A percentile compares a stretch with the other conserved stretches of the same genome.
Conservation (phyloP, 257 asterid genomes). For the Jasminum sambac region DNA sequence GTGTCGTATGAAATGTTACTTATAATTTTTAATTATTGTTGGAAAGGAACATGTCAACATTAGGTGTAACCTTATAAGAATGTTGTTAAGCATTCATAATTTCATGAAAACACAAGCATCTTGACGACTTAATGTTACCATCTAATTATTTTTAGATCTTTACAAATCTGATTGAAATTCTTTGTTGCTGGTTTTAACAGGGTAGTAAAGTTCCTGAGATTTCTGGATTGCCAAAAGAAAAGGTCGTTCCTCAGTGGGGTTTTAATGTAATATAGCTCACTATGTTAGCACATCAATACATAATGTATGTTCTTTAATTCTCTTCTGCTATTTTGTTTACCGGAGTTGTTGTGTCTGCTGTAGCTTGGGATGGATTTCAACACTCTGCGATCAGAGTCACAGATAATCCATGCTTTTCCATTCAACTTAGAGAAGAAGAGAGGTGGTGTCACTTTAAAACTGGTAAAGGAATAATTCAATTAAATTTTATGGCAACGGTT, state of each 20-base stretch:
- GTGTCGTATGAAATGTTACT: too few species aligned
- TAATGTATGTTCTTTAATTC: not conserved
- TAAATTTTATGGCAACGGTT: slow-evolving; percentile 5
- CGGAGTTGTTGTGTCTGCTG: slow-evolving; percentile 19
- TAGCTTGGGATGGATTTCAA: slow-evolving; percentile 91
- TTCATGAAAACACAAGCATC: too few species aligned
- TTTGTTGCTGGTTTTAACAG: slow-evolving; percentile 42
- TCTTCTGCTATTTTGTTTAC: slow-evolving; percentile 18
- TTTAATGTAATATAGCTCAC: slow-evolving; percentile 50
- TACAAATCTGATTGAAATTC: slow-evolving; percentile 11
- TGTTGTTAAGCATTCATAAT: too few species aligned
- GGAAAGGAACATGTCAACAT: too few species aligned
- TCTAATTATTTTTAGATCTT: slow-evolving; percentile 2
- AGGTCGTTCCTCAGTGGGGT: slow-evolving; percentile 94
- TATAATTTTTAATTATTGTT: too few species aligned
- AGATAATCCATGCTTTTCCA: slow-evolving; percentile 85
- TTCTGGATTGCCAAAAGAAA: slow-evolving; percentile 96
- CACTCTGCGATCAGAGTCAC: slow-evolving; percentile 55
- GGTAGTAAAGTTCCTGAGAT: slow-evolving; percentile 71
- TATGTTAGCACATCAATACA: slow-evolving; percentile 10
- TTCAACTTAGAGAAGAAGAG: slow-evolving; percentile 97
- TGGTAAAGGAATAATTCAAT: slow-evolving; percentile 42
- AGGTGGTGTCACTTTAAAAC: slow-evolving; percentile 83
- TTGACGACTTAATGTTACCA: too few species aligned
- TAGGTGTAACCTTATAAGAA: too few species aligned